Base-by-base conservation (phyloP, 371 early-diverging fungal species). In the Entomophthora muscae region DNA sequence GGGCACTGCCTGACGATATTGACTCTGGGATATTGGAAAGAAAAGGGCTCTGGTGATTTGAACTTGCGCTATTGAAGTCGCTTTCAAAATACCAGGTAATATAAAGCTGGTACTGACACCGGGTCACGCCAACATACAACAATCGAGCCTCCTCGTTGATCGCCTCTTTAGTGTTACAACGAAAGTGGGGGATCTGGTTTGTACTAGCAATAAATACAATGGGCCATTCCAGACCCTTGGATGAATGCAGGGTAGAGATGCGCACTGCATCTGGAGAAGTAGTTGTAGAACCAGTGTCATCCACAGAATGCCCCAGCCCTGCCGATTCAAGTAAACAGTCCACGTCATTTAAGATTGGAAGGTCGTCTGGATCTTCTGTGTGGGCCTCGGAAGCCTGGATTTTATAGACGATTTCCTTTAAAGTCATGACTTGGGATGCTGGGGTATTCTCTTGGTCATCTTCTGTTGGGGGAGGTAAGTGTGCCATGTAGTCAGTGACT, bases 171-270 rank as follows among this genome's bases (percentile, higher is more conserved):
- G 30, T 58, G 21, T 3, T 58, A 22, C 28, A 23, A 17, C 24
- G 30, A 31, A 13, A 58, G 59, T 28, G 30, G 21, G 59, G 59
- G 23, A 58, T 58, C 3, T 3, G 22, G 27, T 22, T 22, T 21
- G 21, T 17, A 28, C 26, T 3, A 7, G 31, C 59, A 21, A 58
- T 58, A 22, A 27, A 58, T 21, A 58, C 31, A 58, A 58, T 58
- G 3, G 59, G 59, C 59, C 59, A 58, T 22, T 58, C 59, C 31
- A 58, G 26, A 58, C 59, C 59, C 31, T 58, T 58, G 30, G 59
- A 23, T 23, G 59, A 58, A 32, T 58, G 59, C 7, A 58, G 10
- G 22, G 59, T 58, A 13, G 30, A 21, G 22, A 58, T 31, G 23
- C 31, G 12, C 28, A 58, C 59, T 31, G 59, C 31, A 58, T 58